A percentile compares a stretch with the other conserved stretches of the same genome.
phyloP scores from a whole-genome alignment of 176 grass and related monocot genomes.

The Pharus latifolius region DNA sequence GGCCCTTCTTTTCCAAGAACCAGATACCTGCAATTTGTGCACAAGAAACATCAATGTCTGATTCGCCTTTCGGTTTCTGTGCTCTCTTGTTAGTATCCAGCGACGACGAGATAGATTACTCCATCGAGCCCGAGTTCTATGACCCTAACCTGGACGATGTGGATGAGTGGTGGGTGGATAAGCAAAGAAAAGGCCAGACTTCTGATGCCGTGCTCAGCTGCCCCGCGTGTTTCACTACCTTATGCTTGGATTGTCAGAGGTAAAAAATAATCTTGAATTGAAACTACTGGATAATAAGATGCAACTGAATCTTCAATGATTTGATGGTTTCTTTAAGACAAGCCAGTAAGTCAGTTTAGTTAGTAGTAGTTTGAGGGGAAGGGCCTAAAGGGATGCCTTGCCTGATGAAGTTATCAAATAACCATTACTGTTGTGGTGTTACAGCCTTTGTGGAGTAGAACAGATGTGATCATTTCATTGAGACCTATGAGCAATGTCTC shows the following conservation, averaged over 20 bases:
- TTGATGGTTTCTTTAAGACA: neutral
- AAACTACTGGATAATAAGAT: neutral
- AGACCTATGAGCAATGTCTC: neutral
- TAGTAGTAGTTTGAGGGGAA: too few relatives aligned
- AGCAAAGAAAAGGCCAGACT: constrained; percentile 57
- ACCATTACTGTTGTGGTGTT: neutral
- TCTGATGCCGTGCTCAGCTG: constrained; percentile 87
- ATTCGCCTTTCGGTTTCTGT: neutral
- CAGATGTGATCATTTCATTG: neutral
- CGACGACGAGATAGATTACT: constrained; percentile 95
- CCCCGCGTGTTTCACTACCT: constrained; percentile 78
- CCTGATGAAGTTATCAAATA: neutral
- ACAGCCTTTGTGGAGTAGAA: neutral
- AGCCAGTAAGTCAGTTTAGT: neutral
- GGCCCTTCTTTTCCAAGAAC: neutral
- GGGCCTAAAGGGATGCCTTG: neutral
- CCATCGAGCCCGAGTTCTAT: constrained; percentile 84
- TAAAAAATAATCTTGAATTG: constrained; percentile 6
- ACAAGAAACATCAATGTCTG: neutral
- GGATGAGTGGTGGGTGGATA: constrained; percentile 64
- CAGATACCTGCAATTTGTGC: neutral
- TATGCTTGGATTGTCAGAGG: constrained; percentile 93
- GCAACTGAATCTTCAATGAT: neutral
- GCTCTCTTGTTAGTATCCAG: constrained; percentile 52
- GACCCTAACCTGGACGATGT: constrained; percentile 67